Base-by-base conservation (phyloP, 2,329 filamentous ascomycete species). In the Xylaria sp. region DNA sequence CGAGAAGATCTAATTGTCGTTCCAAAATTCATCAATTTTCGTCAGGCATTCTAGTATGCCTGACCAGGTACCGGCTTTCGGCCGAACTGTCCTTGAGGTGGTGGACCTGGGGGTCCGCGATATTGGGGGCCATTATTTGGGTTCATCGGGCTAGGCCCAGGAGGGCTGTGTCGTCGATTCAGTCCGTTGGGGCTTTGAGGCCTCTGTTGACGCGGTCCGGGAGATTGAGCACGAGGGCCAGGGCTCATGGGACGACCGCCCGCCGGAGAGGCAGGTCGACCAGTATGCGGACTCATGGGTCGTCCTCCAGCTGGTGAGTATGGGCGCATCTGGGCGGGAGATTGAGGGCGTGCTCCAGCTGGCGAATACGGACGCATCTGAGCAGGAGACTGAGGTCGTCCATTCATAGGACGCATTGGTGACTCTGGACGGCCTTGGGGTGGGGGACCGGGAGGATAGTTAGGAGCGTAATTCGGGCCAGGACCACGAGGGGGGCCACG, bases 1-100 rank as follows among this genome's bases (percentile, higher is more conserved):
- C 69, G 74, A 80, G 79, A 81, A 80, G 66, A 43, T 69, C 65
- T 73, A 72, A 74, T 69, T 75, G 70, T 75, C 72, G 60, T 76
- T 75, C 71, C 71, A 62, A 71, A 69, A 66, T 76, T 78, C 76
- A 65, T 78, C 68, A 78, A 73, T 60, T 70, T 73, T 76, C 73
- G 72, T 77, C 70, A 75, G 72, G 67, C 10, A 51, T 39, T 62
- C 71, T 75, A 86, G 65, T 84, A 84, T 3, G 86, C 85, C 77
- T 88, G 86, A 43, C 86, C 86, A 6, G 86, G 86, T 49, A 89
- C 84, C 31, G 87, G 86, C 77, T 89, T 89, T 64, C 86, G 84
- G 72, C 79, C 82, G 68, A 88, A 81, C 31, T 83, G 80, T 49
- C 81, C 83, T 36, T 82, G 78, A 48, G 80, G 77, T 65, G 70